A percentile compares a stretch with the other conserved stretches of the same genome.
Conservation (phyloP, 495 filamentous ascomycete species). For the Sphaerosporella brunnea region DNA sequence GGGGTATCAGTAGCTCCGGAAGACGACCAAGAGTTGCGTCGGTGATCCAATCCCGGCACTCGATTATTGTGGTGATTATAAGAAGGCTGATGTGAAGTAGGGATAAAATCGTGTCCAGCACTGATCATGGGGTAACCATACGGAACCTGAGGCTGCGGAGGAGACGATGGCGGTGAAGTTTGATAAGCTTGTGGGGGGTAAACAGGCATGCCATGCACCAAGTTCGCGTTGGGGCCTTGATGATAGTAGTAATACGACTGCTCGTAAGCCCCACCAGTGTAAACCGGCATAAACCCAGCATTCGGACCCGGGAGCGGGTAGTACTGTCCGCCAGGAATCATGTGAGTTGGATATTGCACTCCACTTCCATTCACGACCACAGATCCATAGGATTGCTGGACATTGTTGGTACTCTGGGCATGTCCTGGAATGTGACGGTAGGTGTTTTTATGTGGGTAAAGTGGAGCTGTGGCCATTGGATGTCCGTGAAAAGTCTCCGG, state of each 20-base stretch:
- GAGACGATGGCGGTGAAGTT: conserved; percentile 18
- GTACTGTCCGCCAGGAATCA: conserved; percentile 15
- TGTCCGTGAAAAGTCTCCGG: conserved; percentile 8
- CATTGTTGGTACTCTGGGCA: conserved; percentile 9
- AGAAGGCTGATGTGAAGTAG: conserved; percentile 8
- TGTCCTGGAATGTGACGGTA: conserved; percentile 24
- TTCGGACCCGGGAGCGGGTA: conserved; percentile 13
- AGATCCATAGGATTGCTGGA: conserved; percentile 14
- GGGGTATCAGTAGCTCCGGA: conserved; percentile 18
- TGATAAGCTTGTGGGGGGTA: conserved; percentile 18
- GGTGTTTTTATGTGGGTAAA: conserved; percentile 20
- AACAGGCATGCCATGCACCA: conserved; percentile 32
- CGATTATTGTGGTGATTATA: conserved; percentile 2
- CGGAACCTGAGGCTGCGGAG: conserved; percentile 17
- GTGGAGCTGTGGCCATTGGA: conserved; percentile 8
- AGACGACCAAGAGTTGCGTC: conserved; percentile 24
- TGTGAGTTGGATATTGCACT: conserved; percentile 14
- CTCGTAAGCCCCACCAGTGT: conserved; percentile 12
- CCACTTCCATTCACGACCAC: conserved; percentile 8
- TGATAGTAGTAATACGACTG: conserved; percentile 15
- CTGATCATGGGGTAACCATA: conserved; percentile 20
- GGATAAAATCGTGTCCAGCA: conserved; percentile 9
- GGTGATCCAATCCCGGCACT: conserved; percentile 17
- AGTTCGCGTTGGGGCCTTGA: conserved; percentile 17
- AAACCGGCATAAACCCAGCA: conserved; percentile 15